phyloP scores from a whole-genome alignment of 371 early-diverging fungal species.

The Mucor piriformis region DNA sequence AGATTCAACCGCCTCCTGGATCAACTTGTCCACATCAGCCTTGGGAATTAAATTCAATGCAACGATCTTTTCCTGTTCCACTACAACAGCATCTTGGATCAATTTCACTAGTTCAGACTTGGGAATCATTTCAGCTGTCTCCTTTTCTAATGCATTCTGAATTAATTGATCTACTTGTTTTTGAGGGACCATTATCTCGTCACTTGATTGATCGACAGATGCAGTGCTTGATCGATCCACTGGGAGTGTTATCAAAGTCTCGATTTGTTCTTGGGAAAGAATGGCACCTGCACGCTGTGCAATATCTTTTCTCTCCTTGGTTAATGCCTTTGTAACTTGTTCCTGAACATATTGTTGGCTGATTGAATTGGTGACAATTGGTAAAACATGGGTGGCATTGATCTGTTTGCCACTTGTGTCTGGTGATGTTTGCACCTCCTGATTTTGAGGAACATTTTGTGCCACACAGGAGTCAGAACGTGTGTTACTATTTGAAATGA shows the following conservation, averaged over 20 bases:
- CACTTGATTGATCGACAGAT: background rate
- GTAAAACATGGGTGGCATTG: too few species aligned
- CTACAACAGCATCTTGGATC: background rate
- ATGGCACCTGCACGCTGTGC: constrained; percentile 15
- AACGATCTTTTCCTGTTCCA: background rate
- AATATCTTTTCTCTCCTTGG: constrained; percentile 17
- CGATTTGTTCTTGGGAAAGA: constrained; percentile 21
- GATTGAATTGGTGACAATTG: background rate
- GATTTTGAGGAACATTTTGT: background rate
- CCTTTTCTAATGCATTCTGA: constrained; percentile 7
- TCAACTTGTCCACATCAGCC: background rate
- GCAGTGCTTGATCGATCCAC: background rate
- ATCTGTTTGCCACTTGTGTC: background rate
- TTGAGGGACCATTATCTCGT: background rate
- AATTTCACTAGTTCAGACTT: constrained; percentile 3
- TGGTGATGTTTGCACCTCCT: background rate
- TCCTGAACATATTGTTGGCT: constrained; percentile 3
- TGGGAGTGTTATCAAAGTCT: background rate
- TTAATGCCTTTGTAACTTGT: constrained; percentile 7
- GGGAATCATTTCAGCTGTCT: constrained; percentile 9
- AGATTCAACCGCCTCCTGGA: constrained; percentile 3
- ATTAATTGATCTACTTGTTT: background rate
- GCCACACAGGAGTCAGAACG: constrained; percentile 11
- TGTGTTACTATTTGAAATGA: background rate
- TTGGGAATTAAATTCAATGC: background rate